phyloP scores from a whole-genome alignment of 108 stramenopile species.

The Chaetoceros muelleri region DNA sequence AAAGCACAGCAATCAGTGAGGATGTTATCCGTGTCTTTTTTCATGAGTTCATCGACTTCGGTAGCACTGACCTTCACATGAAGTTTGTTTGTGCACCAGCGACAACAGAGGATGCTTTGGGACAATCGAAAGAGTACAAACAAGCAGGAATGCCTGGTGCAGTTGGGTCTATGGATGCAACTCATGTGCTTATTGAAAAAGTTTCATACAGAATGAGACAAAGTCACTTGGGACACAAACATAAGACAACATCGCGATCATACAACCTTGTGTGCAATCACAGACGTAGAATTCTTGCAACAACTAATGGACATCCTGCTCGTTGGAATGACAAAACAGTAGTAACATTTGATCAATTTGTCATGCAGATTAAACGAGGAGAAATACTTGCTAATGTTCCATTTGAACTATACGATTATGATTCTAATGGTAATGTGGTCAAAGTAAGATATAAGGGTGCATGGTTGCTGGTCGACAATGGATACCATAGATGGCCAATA shows the following conservation, averaged over 20 bases:
- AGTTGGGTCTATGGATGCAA: slow-evolving; percentile 2
- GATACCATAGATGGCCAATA: background rate
- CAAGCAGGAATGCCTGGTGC: slow-evolving; percentile 6
- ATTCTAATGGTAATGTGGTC: background rate
- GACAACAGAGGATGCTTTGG: background rate
- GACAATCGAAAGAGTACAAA: background rate
- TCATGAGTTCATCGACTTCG: slow-evolving; percentile 10
- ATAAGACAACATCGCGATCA: background rate
- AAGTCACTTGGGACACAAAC: background rate
- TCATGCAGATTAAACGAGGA: background rate
- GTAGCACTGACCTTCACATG: background rate
- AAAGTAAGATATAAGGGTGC: background rate
- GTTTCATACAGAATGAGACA: background rate
- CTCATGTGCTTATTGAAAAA: slow-evolving; percentile 4
- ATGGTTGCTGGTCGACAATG: slow-evolving; percentile 1
- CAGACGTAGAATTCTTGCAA: background rate
- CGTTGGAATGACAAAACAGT: background rate
- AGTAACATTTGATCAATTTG: background rate
- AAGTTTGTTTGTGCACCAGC: slow-evolving; percentile 3
- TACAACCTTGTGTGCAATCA: slow-evolving; percentile 2
- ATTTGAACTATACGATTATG: background rate
- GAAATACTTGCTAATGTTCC: background rate
- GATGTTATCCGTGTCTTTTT: slow-evolving; percentile 10
- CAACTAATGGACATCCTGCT: slow-evolving; percentile 2
- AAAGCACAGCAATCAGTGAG: slow-evolving; percentile 5